Evolutionary conservation across 495 filamentous ascomycete genomes (phyloP), one percentile per base, ranked within the genome.

Genomic region (Hyaloscypha variabilis): DNA sequence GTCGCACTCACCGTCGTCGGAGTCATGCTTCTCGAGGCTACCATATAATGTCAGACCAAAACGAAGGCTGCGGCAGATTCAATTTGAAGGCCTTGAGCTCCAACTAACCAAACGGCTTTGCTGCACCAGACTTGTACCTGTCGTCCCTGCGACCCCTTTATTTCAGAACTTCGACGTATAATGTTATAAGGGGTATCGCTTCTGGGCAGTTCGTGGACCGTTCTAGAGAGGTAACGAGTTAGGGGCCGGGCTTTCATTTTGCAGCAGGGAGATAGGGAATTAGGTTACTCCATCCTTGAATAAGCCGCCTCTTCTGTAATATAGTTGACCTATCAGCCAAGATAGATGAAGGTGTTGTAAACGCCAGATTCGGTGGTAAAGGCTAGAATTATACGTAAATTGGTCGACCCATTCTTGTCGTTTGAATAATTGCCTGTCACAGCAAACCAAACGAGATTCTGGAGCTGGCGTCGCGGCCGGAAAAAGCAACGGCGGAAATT

Each of bases 91-190:
- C 49, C 23, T 51, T 6, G 14, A 51, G 4, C 19, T 17, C 49
- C 49, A 51, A 51, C 19, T 5, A 51, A 51, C 5, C 49, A 51
- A 51, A 51, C 49, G 49, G 49, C 49, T 51, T 51, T 51, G 49
- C 19, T 51, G 4, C 14, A 46, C 39, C 39, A 46, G 39, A 51
- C 17, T 51, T 4, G 49, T 17, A 17, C 49, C 49, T 51, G 49
- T 51, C 6, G 49, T 51, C 49, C 49, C 49, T 51, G 49, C 49
- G 14, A 17, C 14, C 49, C 49, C 49, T n/a, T 51, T 51, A 51
- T 51, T 51, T 51, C 49, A 51, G 49, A 51, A 51, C 6, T 51
- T 51, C 49, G 49, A 51, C 49, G 49, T 51, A 17, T 51, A 51
- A 51, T 5, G 19, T 5, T 51, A 51, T 4, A 51, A 51, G 49